Evolutionary conservation across 1,284 basidiomycete genomes (phyloP).

Genomic region (Heterobasidion parviporum): DNA sequence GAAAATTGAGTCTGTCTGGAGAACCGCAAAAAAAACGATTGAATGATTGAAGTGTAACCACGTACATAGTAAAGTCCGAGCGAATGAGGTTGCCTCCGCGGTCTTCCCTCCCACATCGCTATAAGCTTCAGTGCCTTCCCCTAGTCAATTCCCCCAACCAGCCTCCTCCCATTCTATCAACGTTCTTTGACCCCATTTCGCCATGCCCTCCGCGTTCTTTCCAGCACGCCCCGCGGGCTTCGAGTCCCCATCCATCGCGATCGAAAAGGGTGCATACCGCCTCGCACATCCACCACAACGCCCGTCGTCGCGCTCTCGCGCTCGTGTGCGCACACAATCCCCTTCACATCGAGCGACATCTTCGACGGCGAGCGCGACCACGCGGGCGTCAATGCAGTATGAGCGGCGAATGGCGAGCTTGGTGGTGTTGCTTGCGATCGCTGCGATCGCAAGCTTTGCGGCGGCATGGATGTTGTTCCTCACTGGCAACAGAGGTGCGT

Average conservation of each 20-base stretch:
- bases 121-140: too few species aligned
- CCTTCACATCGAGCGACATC: background rate
- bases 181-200: too few species aligned
- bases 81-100: too few species aligned
- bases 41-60: too few species aligned
- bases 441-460: background rate
- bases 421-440: background rate
- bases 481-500: background rate
- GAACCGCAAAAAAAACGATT: too few species aligned
- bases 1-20: too few species aligned
- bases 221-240: conserved; percentile 1
- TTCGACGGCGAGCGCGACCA: background rate
- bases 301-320: background rate
- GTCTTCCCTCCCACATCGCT: too few species aligned
- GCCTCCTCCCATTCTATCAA: too few species aligned
- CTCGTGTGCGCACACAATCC: background rate
- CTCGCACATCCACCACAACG: background rate
- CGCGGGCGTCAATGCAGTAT: background rate
- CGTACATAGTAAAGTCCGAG: too few species aligned
- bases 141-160: too few species aligned
- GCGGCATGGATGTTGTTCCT: background rate
- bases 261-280: conserved; percentile 4
- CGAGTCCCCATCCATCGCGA: conserved; percentile 1
- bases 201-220: background rate
- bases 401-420: background rate